These are phyloP conservation scores for Amanita pseudoporphyria DNA, from an alignment of 768 basidiomycete species.

Conservation along the genomic window DNA sequence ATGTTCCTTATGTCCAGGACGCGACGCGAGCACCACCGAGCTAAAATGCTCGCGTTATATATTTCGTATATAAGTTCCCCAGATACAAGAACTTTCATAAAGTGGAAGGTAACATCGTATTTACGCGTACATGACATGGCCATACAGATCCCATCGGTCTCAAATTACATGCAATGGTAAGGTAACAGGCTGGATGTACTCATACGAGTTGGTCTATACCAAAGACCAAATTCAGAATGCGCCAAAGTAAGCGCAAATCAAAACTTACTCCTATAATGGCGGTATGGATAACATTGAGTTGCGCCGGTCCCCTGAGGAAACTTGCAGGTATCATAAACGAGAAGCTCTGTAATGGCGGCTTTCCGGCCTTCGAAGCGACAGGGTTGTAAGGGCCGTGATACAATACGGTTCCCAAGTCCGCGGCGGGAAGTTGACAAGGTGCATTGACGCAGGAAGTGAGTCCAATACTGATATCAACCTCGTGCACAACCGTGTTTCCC, in stretches of 20 bases:
- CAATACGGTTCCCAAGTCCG: constrained; percentile 27
- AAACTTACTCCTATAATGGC: neutral
- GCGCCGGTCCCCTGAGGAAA: constrained; percentile 15
- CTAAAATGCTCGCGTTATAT: too few relatives aligned
- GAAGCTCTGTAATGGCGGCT: constrained; percentile 35
- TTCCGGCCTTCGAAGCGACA: constrained; percentile 19
- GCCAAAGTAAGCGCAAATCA: neutral
- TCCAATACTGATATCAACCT: constrained; percentile 35
- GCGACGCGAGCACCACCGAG: too few relatives aligned
- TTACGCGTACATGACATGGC: too few relatives aligned
- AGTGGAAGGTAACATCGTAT: too few relatives aligned
- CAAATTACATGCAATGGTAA: neutral
- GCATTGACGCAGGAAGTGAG: constrained; percentile 26
- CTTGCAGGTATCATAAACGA: constrained; percentile 23
- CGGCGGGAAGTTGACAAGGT: constrained; percentile 13
- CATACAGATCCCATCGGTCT: neutral
- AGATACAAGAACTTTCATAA: too few relatives aligned
- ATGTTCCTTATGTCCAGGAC: too few relatives aligned
- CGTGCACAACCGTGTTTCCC: constrained; percentile 30
- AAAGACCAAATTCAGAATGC: neutral
- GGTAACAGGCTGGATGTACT: neutral
- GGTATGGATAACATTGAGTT: constrained; percentile 12
- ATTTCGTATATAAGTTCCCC: too few relatives aligned
- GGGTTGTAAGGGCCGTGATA: constrained; percentile 32
- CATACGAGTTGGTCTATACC: neutral